Base-by-base conservation (phyloP, 2,329 filamentous ascomycete species). In the Hypoxylon sp. region DNA sequence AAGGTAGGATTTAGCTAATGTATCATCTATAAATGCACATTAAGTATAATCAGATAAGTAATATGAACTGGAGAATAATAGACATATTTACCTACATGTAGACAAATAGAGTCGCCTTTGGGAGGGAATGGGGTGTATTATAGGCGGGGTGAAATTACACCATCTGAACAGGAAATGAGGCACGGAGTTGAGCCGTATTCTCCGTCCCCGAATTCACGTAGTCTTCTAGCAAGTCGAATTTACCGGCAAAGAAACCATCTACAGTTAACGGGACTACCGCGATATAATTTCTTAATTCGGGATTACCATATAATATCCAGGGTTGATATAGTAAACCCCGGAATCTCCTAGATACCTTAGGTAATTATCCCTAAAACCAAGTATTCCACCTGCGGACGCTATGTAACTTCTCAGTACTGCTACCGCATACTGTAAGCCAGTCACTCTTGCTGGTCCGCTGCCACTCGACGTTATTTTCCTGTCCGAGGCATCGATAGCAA, bases 371-470 rank as follows among this genome's bases (percentile, higher is more conserved):
- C 45, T 64, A 69, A 14, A 66, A 66, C 63, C 63, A 69, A 11
- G 69, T 66, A 43, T 67, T 69, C 69, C 69, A 71, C 36, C 69
- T 67, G 10, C 51, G 53, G 23, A 60, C 38, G 17, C 14, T 59
- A 30, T 69, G 61, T 21, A 71, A 48, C 25, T 67, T 69, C 57
- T 67, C 69, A 1, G 50, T 46, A 10, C 57, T 51, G 30, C 58
- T 67, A 11, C 52, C 38, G 45, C 66, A 66, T 25, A 67, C 66
- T 3, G 63, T 65, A 5, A 71, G 67, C 69, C 69, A 71, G 50
- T 71, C 63, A 13, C 65, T 71, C 66, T 71, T 71, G 21, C 69
- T 68, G 10, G 23, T 58, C 50, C 52, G 63, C 58, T 71, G 69
- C 69, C 69, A 71, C 34, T 59, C 60, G 50, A 65, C 9, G n/a